Base-by-base conservation (phyloP, 768 basidiomycete species). In the Nidula microcarpa region DNA sequence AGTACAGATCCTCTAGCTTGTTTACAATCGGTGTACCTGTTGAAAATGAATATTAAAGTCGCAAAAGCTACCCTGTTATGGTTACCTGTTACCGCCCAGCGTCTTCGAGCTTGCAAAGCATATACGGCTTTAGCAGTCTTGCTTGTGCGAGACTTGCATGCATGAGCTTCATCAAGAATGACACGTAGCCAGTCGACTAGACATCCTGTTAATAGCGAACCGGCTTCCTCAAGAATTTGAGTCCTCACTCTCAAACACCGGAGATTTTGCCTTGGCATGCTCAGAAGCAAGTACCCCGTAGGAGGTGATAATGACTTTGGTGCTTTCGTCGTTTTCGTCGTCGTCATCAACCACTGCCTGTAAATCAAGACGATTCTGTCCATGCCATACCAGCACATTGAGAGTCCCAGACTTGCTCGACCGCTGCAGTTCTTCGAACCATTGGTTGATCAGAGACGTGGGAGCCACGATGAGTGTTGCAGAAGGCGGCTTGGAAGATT, bases 1-100 rank as follows among this genome's bases (percentile, higher is more conserved):
- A 95, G 62, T 89, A 94, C 13, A 98, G 75, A 62, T 98, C 96
- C 60, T 95, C 91, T 5, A 96, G 75, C 57, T 87, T 85, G 65
- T 98, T 98, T 52, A 97, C 91, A 54, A 98, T 98, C 0, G 96
- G 96, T 4, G 96, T 98, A 10, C 93, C 88, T 80, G 51, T 39
- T 41, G 39, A 14, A 48, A 33, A 6, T 16, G 3, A 23, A 23
- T 23, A 16, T 41, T 11, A 41, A 41, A 41, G 39, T 23, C 23
- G 23, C 3, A 23, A 23, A 23, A 16, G 37, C 30, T 13, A 18
- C 36, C 9, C 36, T 14, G 23, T 33, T 47, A 34, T 13, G 18
- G 11, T 17, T 57, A 80, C 88, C 93, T 10, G 93, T 96, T 32
- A 96, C 84, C 3, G 92, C 92, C 96, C 96, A 98, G 57, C 89